Base-by-base conservation (phyloP, 2,329 filamentous ascomycete species). In the Neofusicoccum ribis region DNA sequence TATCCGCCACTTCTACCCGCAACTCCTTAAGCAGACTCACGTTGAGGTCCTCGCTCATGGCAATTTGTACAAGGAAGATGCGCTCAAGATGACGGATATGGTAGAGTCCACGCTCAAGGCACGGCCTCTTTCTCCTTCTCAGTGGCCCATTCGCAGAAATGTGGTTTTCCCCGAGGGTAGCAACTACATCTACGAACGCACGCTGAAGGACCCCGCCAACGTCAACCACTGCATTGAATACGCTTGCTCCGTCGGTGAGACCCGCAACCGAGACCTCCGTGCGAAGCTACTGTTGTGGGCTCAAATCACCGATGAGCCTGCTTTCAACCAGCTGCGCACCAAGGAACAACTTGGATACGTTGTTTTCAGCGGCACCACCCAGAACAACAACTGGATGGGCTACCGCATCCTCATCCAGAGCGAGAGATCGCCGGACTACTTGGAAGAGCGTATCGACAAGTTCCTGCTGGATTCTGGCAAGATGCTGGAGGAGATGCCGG, bases 321-420 rank as follows among this genome's bases (percentile, higher is more conserved):
- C 91, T 8, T 99, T 98, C 74, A 92, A 99, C 78, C 93, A 96
- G 76, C 84, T 99, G 7, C 88, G 95, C 58, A 98, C 95, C 49
- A 97, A 98, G 78, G 94, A 99, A 77, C 94, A 99, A 79, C 89
- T 99, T 6, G 95, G 95, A 12, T 99, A 99, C 71, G 91, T 99
- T 62, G 94, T 99, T 0, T 97, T 94, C 78, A 94, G 91, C 56
- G 91, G 92, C 34, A 84, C 88, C 44, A 85, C 86, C 61, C 87
- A 90, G 64, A 81, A 88, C n/a, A 93, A 91, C 0, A 94, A 90
- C 0, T 89, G 92, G 71, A 74, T 77, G 1, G 92, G 91, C 0
- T 95, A 95, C 78, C 87, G 93, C 5, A 90, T 99, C 68, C 86
- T 98, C 67, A 92, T 99, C 36, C 95, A 99, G 80, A 97, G 92